Conservation (phyloP, 2,329 filamentous ascomycete genomes). For the Diplodia seriata region DNA sequence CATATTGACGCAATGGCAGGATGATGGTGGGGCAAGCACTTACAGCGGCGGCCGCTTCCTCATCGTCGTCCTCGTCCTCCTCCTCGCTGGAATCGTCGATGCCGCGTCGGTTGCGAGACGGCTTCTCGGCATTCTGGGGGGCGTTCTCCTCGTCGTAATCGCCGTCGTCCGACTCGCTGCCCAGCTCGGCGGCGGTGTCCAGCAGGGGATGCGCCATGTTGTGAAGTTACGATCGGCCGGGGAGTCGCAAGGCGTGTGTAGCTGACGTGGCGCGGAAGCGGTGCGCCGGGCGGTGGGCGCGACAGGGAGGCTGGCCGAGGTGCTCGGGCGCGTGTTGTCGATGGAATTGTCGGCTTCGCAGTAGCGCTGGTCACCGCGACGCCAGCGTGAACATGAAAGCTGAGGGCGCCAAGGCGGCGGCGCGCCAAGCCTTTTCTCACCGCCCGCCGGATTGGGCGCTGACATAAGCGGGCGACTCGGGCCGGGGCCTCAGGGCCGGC, state of each 20-base stretch:
- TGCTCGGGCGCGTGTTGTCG: neutral
- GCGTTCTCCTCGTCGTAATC: constrained; percentile 42
- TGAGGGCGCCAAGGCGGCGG: constrained; percentile 15
- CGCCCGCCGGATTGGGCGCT: constrained; percentile 16
- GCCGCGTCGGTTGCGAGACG: constrained; percentile 42
- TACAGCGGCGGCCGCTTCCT: constrained; percentile 40
- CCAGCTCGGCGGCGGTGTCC: constrained; percentile 83
- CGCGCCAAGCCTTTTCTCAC: constrained; percentile 12
- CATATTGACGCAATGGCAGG: constrained; percentile 21
- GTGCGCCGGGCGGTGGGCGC: constrained; percentile 2
- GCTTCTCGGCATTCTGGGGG: constrained; percentile 38
- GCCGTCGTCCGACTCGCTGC: constrained; percentile 60
- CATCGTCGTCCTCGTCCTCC: constrained; percentile 47
- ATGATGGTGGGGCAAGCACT: constrained; percentile 33
- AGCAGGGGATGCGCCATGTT: constrained; percentile 61
- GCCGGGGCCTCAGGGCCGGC: neutral
- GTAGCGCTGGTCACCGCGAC: constrained; percentile 17
- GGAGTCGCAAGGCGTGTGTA: constrained; percentile 3
- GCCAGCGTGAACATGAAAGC: constrained; percentile 18
- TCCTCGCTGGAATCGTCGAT: constrained; percentile 51
- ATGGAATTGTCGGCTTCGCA: constrained; percentile 25
- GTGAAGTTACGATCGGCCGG: constrained; percentile 22
- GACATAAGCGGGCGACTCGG: constrained; percentile 2
- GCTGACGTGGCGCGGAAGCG: constrained; percentile 25
- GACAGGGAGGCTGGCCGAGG: constrained; percentile 2